Base-by-base conservation (phyloP, 352 stramenopile genomes). In the Phytophthora hybrid region DNA sequence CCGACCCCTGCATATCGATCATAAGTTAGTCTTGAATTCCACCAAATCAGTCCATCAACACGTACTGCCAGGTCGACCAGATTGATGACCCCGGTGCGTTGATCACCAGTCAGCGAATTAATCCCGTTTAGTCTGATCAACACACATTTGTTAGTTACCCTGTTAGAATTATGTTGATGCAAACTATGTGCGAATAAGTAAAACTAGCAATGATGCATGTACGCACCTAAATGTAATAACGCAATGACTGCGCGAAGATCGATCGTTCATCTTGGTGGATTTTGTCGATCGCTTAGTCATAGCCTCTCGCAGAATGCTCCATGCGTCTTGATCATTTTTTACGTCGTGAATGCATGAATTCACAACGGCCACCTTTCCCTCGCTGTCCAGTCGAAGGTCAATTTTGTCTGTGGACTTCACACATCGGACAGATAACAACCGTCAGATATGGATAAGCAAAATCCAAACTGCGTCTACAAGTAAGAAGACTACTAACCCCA, bases 211-310 rank as follows among this genome's bases (percentile, higher is more conserved):
- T 21, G 44, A 31, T 10, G 41, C 13, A 1, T 63, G 46, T 64
- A 37, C 77, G 32, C 74, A 93, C 88, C 83, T 81, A 70, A 95
- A 93, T 10, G 87, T 92, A 57, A 94, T 95, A 31, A 97, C 88
- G 61, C 87, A 95, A 71, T 97, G 90, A 37, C 89, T 96, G 46
- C 90, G 76, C 11, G 90, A 97, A 19, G 90, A 97, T 23, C 79
- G 84, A 51, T 95, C 85, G 59, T 97, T 97, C 84, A 94, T 92
- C 71, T 88, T 93, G 6, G 90, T 97, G 8, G 77, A 83, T 70
- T 97, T 97, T 0, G 89, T 95, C n/a, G 84, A 83, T 29, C 90
- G 84, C 32, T 76, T 84, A 0, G 76, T 63, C 60, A 93, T 85
- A 14, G 88, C 88, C 31, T 83, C 88, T 16, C 83, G 76, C 18